Conservation (phyloP, 75 land plant genomes). For the Ceratopteris richardii region DNA sequence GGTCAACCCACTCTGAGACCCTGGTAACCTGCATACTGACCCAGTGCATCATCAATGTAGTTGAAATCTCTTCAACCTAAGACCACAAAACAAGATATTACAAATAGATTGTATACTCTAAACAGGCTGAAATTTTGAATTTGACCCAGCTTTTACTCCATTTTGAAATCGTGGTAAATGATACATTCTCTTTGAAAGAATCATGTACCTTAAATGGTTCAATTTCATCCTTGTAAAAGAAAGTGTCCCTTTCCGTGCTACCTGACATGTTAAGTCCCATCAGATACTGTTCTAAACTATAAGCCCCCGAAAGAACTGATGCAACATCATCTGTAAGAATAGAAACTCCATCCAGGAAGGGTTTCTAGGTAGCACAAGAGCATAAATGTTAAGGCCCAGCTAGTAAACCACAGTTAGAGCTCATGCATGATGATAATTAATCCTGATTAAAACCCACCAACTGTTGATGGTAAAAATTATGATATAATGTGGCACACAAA, state of each 20-base stretch:
- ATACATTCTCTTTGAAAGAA: too few species aligned
- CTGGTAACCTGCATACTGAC: slow-evolving; percentile 75
- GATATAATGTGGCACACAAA: slow-evolving; percentile 69
- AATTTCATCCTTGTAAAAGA: slow-evolving; percentile 43
- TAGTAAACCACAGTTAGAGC: too few species aligned
- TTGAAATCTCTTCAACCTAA: slow-evolving; percentile 32
- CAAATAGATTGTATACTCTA: too few species aligned
- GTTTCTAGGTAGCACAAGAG: slow-evolving; percentile 47
- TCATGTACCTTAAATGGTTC: slow-evolving; percentile 53
- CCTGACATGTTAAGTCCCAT: slow-evolving; percentile 39
- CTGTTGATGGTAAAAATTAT: slow-evolving; percentile 76
- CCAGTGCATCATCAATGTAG: slow-evolving; percentile 84
- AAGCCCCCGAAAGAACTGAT: slow-evolving; percentile 85
- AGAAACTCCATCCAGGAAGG: slow-evolving; percentile 79
- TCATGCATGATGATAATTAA: too few species aligned
- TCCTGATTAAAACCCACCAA: slow-evolving; percentile 44
- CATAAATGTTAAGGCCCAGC: not conserved
- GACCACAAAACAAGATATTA: not conserved
- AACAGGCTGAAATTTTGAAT: too few species aligned
- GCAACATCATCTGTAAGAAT: slow-evolving; percentile 93
- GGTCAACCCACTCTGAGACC: slow-evolving; percentile 77
- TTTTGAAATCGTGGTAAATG: too few species aligned
- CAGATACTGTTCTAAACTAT: slow-evolving; percentile 70
- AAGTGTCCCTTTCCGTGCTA: slow-evolving; percentile 37
- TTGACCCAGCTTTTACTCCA: too few species aligned